Base-by-base conservation (phyloP, 2,329 filamentous ascomycete genomes). In the Penicillium brasilianum region DNA sequence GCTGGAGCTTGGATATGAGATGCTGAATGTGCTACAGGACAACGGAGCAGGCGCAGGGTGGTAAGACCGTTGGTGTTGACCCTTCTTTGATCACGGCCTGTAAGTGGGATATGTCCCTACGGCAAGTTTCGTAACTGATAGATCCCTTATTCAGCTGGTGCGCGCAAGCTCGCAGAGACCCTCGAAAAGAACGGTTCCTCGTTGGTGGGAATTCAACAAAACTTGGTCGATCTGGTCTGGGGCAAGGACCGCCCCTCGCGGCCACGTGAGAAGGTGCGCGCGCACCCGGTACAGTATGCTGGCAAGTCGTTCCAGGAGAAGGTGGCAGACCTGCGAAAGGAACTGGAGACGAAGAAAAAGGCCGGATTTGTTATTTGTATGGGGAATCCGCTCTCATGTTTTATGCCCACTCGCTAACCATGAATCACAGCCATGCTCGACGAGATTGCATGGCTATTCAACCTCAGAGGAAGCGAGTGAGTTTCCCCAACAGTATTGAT, bases 401-500 rank as follows among this genome's bases (percentile, higher is more conserved):
- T 13, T 13, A 22, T 34, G 3, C n/a, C 28, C 6, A 56, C 65
- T 69, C 62, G 72, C 61, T 32, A 56, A 60, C 55, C 14, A 13
- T 22, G 9, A 18, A 56, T 36, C 48, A 30, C 55, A 82, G 81
- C 93, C 6, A 93, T 96, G 88, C 86, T 99, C 46, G 95, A 99
- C 72, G 95, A 99, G 78, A 88, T 97, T 70, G 95, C 95, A 11
- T 99, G 95, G 95, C 84, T 99, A n/a, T 97, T 97, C 82, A 99
- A 99, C 78, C 81, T 99, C 52, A 88, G 95, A 69, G 95, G 95
- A 69, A 95, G 85, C 76, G 95, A 98, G 84, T 86, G 78, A 65
- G 43, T 14, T n/a, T 8, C 46, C 6, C 6, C 9, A 14, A 32
- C 37, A 10, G 55, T 43, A 30, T 57, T 55, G 48, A 25, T 36